These are phyloP conservation scores for Poa annua DNA, from an alignment of 176 grass and related monocot genomes.

Conservation along the genomic window DNA sequence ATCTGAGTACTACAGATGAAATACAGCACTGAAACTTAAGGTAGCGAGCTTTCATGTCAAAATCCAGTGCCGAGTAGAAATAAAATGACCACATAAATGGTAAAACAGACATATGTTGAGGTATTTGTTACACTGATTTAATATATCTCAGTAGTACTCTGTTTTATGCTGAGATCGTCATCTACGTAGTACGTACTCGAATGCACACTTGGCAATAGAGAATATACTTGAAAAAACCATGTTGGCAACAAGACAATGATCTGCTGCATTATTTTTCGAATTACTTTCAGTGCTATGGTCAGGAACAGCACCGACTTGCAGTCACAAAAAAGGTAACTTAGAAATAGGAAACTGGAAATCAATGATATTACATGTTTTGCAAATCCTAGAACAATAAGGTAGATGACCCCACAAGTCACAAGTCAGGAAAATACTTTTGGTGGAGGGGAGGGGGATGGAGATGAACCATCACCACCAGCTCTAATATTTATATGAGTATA, in stretches of 20 bases:
- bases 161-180: background rate
- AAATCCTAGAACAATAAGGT: background rate
- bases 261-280: background rate
- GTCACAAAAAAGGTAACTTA: background rate
- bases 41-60: background rate
- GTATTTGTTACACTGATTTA: background rate
- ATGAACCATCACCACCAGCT: background rate
- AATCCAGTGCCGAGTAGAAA: background rate
- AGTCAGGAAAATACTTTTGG: constrained; percentile 1
- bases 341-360: background rate
- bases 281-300: background rate
- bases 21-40: constrained; percentile 16
- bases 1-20: constrained; percentile 11
- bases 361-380: background rate
- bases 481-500: background rate
- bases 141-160: constrained; percentile 1
- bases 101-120: constrained; percentile 19
- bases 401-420: constrained; percentile 13
- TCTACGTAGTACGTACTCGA: background rate
- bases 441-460: background rate
- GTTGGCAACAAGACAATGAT: constrained; percentile 7
- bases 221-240: constrained; percentile 9
- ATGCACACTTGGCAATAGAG: background rate
- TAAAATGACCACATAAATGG: background rate
- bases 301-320: constrained; percentile 3